Base-by-base conservation (phyloP, 1,139 yeast species). In the Spencermartinsiella ligniputridi region DNA sequence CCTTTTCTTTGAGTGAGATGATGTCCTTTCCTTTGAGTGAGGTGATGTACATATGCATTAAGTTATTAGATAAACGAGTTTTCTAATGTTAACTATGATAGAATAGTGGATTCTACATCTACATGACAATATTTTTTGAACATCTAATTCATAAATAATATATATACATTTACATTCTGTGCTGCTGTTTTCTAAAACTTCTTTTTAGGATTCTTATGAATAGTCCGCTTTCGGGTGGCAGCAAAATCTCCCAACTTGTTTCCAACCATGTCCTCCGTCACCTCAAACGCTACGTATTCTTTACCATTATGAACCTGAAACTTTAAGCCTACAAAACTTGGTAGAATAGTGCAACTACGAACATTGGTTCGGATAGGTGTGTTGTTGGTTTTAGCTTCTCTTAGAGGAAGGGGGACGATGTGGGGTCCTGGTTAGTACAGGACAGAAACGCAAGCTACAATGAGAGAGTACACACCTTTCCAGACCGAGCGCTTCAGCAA, bases 191-290 rank as follows among this genome's bases (percentile, higher is more conserved):
- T 11, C 21, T 32, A n/a, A 29, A 8, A 52, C 47, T 58, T 57
- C 37, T 62, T 61, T 69, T 46, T 46, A 19, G 41, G 30, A 16
- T 79, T 87, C 56, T 89, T 86, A 69, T 86, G 89, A 53, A 78
- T 79, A 68, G 86, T 88, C 64, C 85, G 79, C 76, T 87, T 86
- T 62, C 96, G 75, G 2, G 98, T 92, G 46, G 92, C 86, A 2
- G 95, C 96, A 69, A 87, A 92, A 64, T 92, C 97, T 2, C 98
- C 98, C 47, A 92, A 71, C 65, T 92, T 92, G 53, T 82, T 79
- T n/a, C 98, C 98, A 52, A 92, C 97, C 98, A 92, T 92, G 57
- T 92, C 95, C 60, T 92, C 97, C 9, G 85, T 79, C 27, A 92
- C 78, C 55, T 83, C 90, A 40, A 92, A 76, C 45, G 89, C 90